phyloP scores from a whole-genome alignment of 2,329 filamentous ascomycete genomes.

The Aspergillus uvarum region DNA sequence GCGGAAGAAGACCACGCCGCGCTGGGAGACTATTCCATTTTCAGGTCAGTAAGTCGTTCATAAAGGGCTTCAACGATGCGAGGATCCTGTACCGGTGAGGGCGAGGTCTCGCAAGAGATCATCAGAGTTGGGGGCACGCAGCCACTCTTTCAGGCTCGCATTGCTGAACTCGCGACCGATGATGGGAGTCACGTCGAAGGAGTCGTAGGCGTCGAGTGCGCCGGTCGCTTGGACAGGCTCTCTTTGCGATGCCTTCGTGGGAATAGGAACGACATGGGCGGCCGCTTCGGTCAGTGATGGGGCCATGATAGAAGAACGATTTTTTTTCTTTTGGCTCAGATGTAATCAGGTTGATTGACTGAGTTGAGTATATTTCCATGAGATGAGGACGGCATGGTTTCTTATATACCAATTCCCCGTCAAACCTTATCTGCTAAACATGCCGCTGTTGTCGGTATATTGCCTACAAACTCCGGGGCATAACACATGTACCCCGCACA shows the following conservation, averaged over 20 bases:
- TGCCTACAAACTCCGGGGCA: no score
- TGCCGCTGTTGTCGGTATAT: no score
- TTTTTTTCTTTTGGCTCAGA: no score
- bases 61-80: not conserved
- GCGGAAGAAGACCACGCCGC: constrained; percentile 57
- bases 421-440: no score
- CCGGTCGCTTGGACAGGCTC: constrained; percentile 42
- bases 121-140: constrained; percentile 37
- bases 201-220: constrained; percentile 45
- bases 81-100: constrained; percentile 28
- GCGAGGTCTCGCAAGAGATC: constrained; percentile 38
- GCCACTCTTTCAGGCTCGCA: constrained; percentile 51
- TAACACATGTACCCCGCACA: no score
- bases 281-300: constrained; percentile 22
- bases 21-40: constrained; percentile 46
- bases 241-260: constrained; percentile 17
- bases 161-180: constrained; percentile 52
- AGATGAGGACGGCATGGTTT: no score
- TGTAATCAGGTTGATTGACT: no score
- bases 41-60: not conserved
- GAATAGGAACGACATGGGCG: constrained; percentile 16
- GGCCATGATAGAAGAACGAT: constrained; percentile 17
- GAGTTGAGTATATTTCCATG: no score
- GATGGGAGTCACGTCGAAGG: constrained; percentile 52
- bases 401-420: no score